phyloP scores from a whole-genome alignment of 805 yeast genomes.

The Wickerhamomyces canadensis region DNA sequence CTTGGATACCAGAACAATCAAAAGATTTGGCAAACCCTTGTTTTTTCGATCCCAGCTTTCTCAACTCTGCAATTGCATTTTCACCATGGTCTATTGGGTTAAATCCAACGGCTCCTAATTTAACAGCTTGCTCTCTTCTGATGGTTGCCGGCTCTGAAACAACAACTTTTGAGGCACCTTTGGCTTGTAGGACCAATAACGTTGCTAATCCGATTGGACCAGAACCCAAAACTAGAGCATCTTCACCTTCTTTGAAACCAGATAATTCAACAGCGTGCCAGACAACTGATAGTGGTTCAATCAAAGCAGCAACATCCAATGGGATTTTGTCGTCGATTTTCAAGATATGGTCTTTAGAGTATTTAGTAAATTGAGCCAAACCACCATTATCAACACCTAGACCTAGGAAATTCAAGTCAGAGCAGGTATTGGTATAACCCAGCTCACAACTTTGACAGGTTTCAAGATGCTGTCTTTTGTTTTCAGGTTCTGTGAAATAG shows the following conservation, averaged over 20 bases:
- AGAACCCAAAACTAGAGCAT: constrained; percentile 50
- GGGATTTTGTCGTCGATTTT: constrained; percentile 37
- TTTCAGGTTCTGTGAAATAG: constrained; percentile 22
- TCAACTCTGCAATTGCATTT: constrained; percentile 28
- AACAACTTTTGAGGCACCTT: constrained; percentile 43
- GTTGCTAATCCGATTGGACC: constrained; percentile 63
- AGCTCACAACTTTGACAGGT: constrained; percentile 39
- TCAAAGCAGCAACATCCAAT: constrained; percentile 49
- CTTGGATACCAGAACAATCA: constrained; percentile 49
- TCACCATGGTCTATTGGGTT: constrained; percentile 34
- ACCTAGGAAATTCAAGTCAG: constrained; percentile 39
- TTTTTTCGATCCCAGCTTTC: constrained; percentile 31
- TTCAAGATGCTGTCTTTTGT: constrained; percentile 16
- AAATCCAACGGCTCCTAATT: constrained; percentile 39
- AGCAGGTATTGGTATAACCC: constrained; percentile 42
- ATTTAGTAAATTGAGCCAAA: constrained; percentile 39
- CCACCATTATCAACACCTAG: constrained; percentile 47
- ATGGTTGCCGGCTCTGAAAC: constrained; percentile 55
- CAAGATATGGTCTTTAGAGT: constrained; percentile 33
- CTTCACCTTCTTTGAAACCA: constrained; percentile 36
- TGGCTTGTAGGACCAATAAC: constrained; percentile 47
- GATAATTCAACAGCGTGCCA: constrained; percentile 53
- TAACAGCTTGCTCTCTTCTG: constrained; percentile 55
- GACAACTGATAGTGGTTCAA: constrained; percentile 52
- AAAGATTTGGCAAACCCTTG: constrained; percentile 46